Evolutionary conservation across 352 stramenopile genomes (phyloP), one percentile per base, ranked within the genome.

Genomic region (Sclerospora graminicola): DNA sequence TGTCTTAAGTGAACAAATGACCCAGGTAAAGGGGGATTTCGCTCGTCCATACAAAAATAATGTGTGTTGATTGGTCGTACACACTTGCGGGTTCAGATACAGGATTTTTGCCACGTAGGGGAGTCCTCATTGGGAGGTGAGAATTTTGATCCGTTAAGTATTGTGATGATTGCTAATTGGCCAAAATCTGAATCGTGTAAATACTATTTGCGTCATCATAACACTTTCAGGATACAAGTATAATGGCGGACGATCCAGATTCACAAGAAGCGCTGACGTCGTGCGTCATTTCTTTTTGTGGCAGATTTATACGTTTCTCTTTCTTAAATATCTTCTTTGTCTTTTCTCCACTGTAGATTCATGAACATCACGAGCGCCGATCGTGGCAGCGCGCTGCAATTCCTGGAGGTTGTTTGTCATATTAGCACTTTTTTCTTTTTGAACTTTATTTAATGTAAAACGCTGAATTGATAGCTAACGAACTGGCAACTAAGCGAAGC

Each of bases 311-410:
- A 26, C 21, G 21, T 26, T 26, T 38, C 21, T 24, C 16, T 6
- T 7, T 38, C 34, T 28, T 11, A n/a, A 41, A 16, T 21, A 9
- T 5, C 10, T 21, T 18, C 11, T 8, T 14, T 15, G 10, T 15
- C 18, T 15, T 4, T 41, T 31, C 10, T 2, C n/a, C 33, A 13
- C 21, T 16, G 39, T 53, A 92, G 80, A 33, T 92, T 92, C 48
- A 89, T 92, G 80, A 79, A 51, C 62, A 86, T 92, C 59, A 92
- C 80, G 5, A 77, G 80, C 18, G 73, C 75, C 10, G 76, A 84
- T 40, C 64, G 69, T 1, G 58, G 48, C 21, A 84, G 71, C 33
- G 80, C 80, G 16, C 41, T 65, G 33, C 80, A 89, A 51, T 92
- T 70, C 48, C 58, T 92, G 8, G 74, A 91, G 57, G 76, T 56